These are phyloP conservation scores for Orobanche coerulescens DNA, from an alignment of 257 asterid species.

Conservation along the genomic window DNA sequence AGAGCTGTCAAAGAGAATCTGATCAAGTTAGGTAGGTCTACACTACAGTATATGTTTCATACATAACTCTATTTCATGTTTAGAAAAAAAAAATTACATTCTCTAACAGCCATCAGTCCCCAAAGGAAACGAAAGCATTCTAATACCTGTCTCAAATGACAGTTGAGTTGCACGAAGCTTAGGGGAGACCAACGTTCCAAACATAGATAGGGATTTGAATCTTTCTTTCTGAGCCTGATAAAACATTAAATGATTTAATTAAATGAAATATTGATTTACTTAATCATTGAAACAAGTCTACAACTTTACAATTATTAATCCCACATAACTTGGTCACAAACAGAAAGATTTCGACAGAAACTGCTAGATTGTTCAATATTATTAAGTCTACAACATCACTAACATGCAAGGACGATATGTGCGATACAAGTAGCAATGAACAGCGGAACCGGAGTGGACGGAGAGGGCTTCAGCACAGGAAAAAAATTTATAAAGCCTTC, in stretches of 20 bases:
- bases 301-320: background rate
- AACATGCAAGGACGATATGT: background rate
- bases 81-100: too few species aligned
- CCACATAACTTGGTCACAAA: background rate
- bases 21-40: too few species aligned
- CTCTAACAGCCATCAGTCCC: too few species aligned
- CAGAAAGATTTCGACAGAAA: constrained; percentile 1
- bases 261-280: background rate
- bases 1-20: constrained; percentile 51
- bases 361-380: background rate
- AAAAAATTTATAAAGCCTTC: too few species aligned
- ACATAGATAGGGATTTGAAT: constrained; percentile 60
- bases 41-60: too few species aligned
- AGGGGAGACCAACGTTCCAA: constrained; percentile 81
- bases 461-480: too few species aligned
- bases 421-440: too few species aligned
- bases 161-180: constrained; percentile 85
- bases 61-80: too few species aligned
- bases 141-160: constrained; percentile 79
- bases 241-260: constrained; percentile 7
- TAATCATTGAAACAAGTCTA: background rate
- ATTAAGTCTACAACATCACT: background rate
- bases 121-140: background rate
- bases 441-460: too few species aligned
- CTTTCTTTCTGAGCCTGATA: constrained; percentile 60